Base-by-base conservation (phyloP, 2,329 filamentous ascomycete species). In the Emmonsiellopsis sp. region DNA sequence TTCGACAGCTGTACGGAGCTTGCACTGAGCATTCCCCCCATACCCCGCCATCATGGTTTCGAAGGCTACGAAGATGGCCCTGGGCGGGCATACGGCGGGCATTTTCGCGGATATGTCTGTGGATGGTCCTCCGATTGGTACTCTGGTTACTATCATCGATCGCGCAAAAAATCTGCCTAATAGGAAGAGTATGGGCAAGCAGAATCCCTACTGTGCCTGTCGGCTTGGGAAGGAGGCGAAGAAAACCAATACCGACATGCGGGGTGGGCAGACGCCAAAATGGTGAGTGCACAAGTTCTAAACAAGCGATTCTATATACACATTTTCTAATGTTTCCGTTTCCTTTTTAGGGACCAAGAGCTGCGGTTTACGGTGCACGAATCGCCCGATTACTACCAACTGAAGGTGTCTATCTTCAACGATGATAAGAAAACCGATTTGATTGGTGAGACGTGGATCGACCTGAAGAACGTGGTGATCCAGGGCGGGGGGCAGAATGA, bases 371-470 rank as follows among this genome's bases (percentile, higher is more conserved):
- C 83, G 44, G 93, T 98, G 13, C 92, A 96, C 78, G 91, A 97
- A 65, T 96, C 90, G 13, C 85, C 90, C 15, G 93, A 98, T 72
- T 98, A 98, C 76, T 90, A 89, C 72, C 89, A 91, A 67, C 79
- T 98, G 54, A 98, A 98, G 69, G 79, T 97, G 13, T 96, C 92
- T 2, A 82, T 97, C 5, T 98, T 98, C 75, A 96, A 95, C 67
- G 93, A 98, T 65, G 93, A 98, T 73, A 97, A 96, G 76, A 94
- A 87, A 75, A 97, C 92, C 0, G 93, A 98, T 61, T 72, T 98
- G 59, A 96, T 98, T 63, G 93, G 93, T 59, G 93, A 98, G 71
- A 84, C 88, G 6, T 96, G 89, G 85, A 82, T 97, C 55, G 86
- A 88, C 65, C 77, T 98, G 55, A 83, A 84, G 61, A 80, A 83